Base-by-base conservation (phyloP, 768 basidiomycete genomes). In the Asterophora parasitica region DNA sequence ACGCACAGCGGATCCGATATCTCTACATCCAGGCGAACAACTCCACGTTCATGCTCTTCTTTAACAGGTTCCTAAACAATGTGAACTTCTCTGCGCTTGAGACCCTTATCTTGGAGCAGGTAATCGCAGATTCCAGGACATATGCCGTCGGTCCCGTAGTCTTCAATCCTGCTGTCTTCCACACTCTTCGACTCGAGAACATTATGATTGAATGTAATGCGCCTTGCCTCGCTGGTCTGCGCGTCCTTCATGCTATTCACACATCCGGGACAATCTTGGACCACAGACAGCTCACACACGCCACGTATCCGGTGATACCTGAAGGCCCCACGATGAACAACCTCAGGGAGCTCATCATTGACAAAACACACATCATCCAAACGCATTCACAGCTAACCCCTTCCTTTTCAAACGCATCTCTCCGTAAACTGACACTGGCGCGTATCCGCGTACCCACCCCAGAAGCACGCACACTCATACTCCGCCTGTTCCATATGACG, bases 231-330 rank as follows among this genome's bases (percentile, higher is more conserved):
- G 41, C 34, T 15, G 41, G 44, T 31, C 32, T 54, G 36, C 38
- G 19, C 5, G 17, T 7, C 6, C 12, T 51, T 0, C 27, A 36
- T n/a, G 46, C 51, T 10, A 16, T 42, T 30, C 45, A 48, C 33
- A 40, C 42, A 10, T 36, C 52, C 28, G 46, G 49, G 6, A 38
- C 46, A 19, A 27, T 54, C n/a, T 34, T 54, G 12, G 48, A 54
- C 26, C 53, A 54, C 15, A 40, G 30, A 7, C 36, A 44, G 27
- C 30, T 54, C 7, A 19, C 26, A 8, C 53, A 54, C 30, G 33
- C 49, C 27, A 48, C 49, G 1, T 54, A 54, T 19, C 53, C 53
- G 1, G 15, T 33, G 31, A 50, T 54, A 7, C 53, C 53, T 1
- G 7, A 13, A 7, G 23, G 37, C 16, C 53, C 53, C 1, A 36